phyloP scores from a whole-genome alignment of 1,284 basidiomycete genomes.

The Boletus sp. region DNA sequence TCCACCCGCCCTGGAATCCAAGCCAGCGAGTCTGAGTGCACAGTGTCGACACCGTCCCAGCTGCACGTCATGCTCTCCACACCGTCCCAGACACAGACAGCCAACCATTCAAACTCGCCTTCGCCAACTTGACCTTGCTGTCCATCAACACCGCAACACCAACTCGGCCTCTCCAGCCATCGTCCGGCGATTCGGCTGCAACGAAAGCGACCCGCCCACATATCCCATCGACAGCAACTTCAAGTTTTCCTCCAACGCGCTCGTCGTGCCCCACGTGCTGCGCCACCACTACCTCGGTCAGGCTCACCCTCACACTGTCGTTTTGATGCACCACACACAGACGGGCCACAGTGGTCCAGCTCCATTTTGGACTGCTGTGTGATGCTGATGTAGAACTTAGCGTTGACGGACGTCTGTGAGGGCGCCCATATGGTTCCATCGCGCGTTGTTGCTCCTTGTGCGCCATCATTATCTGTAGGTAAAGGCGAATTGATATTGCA shows the following conservation, averaged over 20 bases:
- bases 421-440: neutral
- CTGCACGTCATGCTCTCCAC: no score
- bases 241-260: neutral
- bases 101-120: no score
- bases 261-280: no score
- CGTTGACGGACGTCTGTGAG: neutral
- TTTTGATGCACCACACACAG: no score
- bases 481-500: neutral
- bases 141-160: slow-evolving; percentile 27
- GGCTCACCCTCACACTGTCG: neutral
- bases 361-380: slow-evolving; percentile 11
- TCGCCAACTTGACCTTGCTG: slow-evolving; percentile 32
- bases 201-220: slow-evolving; percentile 6
- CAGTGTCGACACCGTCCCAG: no score
- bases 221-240: no score
- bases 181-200: slow-evolving; percentile 44
- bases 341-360: neutral
- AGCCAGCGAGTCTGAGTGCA: no score
- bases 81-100: no score
- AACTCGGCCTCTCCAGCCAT: slow-evolving; percentile 38
- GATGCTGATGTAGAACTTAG: slow-evolving; percentile 10
- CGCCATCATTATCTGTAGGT: slow-evolving; percentile 58
- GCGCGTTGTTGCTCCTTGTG: slow-evolving; percentile 38
- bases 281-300: neutral
- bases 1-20: no score